Evolutionary conservation across 1,284 basidiomycete genomes (phyloP), one percentile per base, ranked within the genome.

Genomic region (Paramarasmius palmivorus): DNA sequence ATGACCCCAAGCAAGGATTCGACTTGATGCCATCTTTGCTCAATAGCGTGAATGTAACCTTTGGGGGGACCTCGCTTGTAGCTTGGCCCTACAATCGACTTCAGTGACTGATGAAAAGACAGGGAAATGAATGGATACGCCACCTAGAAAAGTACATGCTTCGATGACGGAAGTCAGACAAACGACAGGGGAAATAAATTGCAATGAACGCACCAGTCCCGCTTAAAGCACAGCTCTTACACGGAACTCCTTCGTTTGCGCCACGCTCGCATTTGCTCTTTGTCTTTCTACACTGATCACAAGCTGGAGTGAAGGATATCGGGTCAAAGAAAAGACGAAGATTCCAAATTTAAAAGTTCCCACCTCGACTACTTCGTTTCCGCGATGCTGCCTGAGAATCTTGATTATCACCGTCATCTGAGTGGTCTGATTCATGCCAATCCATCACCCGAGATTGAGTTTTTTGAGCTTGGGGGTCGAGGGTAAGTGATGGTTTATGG

Each of bases 21-120:
- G 63, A 93, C 90, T 65, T 93, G 89, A 63, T 94, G 92, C 81
- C 92, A 89, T 61, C 92, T 73, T 55, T 91, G 89, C 70, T 94
- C 92, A 56, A 94, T 92, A 35, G 92, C 92, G 66, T 92, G 89
- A 52, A 94, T 93, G 66, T 94, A 94, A 20, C 92, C 92, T 66
- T 92, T 92, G 4, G 92, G 91, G 12, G 92, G 91, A n/a, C 89
- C 88, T 17, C 89, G 82, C 65, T 93, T 92, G 68, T 88, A 88
- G 63, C 84, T 90, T 0, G 89, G 88, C 39, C 90, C 88, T 90
- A 52, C 32, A 45, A 37, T 34, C 45, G 17, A 9, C 5, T 23
- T 55, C 20, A 50, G 35, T 15, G 4, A 37, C 34, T 19, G 4
- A 19, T 23, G 19, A 42, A 53, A 50, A 39, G 20, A 10, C 8